Conservation (phyloP, 2,329 filamentous ascomycete genomes). For the Aspergillus fischeri region DNA sequence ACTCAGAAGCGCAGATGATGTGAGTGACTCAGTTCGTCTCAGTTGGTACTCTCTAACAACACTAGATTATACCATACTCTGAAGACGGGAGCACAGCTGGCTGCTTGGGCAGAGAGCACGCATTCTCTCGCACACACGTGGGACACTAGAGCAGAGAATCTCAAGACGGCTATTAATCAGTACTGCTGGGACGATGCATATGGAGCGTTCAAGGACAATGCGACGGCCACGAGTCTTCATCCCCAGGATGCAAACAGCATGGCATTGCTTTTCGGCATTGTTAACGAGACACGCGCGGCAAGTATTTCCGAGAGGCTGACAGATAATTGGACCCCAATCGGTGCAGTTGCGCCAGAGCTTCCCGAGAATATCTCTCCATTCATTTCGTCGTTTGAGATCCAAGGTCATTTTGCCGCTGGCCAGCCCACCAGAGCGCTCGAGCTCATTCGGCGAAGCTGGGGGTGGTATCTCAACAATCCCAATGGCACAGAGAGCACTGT, state of each 20-base stretch:
- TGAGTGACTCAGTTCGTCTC: constrained; percentile 5
- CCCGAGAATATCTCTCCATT: constrained; percentile 57
- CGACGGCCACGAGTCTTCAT: constrained; percentile 47
- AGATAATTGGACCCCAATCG: constrained; percentile 54
- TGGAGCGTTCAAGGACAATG: constrained; percentile 55
- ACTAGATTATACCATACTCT: constrained; percentile 50
- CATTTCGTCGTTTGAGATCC: constrained; percentile 56
- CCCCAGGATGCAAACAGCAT: constrained; percentile 60
- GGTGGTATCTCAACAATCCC: constrained; percentile 56
- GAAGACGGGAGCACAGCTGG: constrained; percentile 50
- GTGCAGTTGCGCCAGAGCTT: constrained; percentile 54
- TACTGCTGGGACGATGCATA: constrained; percentile 47
- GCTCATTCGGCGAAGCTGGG: constrained; percentile 56
- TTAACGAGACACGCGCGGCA: constrained; percentile 32
- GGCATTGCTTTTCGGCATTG: constrained; percentile 49
- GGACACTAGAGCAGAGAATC: constrained; percentile 16
- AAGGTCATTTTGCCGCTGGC: constrained; percentile 51
- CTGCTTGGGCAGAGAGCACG: constrained; percentile 45
- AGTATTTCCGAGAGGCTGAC: constrained; percentile 45
- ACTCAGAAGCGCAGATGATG: constrained; percentile 51
- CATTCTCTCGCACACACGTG: constrained; percentile 26
- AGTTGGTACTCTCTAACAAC: neutral
- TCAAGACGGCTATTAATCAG: constrained; percentile 45
- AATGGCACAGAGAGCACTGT: constrained; percentile 57
- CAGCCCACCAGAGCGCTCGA: constrained; percentile 51